Base-by-base conservation (phyloP, 805 yeast species). In the Metschnikowia continentalis region DNA sequence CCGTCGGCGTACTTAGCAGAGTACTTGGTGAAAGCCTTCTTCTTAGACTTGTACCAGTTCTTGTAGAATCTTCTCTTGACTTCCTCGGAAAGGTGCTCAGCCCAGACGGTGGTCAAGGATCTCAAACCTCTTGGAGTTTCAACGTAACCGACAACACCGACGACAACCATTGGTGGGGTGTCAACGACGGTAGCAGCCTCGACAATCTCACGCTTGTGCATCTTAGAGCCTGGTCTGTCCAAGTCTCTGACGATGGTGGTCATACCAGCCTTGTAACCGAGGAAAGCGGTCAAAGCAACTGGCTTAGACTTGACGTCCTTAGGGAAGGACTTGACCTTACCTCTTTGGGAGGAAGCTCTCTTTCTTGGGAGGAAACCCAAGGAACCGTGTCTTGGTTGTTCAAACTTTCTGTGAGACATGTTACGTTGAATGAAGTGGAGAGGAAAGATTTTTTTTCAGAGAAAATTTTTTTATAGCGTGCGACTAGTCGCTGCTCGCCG, bases 381-480 rank as follows among this genome's bases (percentile, higher is more conserved):
- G 78, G 96, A 92, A 80, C 99, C 99, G 91, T 94, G 98, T 84
- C 99, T 90, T 84, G 99, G 99, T 70, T 94, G 96, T 89, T 94
- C 98, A 94, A 75, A 94, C 87, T 94, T 94, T 88, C 99, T 90
- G 94, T 94, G 99, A 78, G 99, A 94, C 99, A 94, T 94, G 59
- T 60, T 52, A 50, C 49, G 47, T 53, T 44, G 47, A 38, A 48
- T 51, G 68, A 66, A 63, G 69, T 66, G 49, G 56, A 35, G 67
- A 59, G 50, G 35, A 54, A 57, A 51, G 44, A 40, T 19, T 26
- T 35, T 20, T 8, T 5, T 6, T 6, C 6, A 15, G 20, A 35
- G 46, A 45, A 47, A 53, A 50, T 47, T 53, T 42, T 45, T 33
- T 45, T 44, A 23, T 26, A 36, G 32, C 32, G 35, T 37, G 53